phyloP scores from a whole-genome alignment of 2,329 filamentous ascomycete species.

The Ilyonectria robusta region DNA sequence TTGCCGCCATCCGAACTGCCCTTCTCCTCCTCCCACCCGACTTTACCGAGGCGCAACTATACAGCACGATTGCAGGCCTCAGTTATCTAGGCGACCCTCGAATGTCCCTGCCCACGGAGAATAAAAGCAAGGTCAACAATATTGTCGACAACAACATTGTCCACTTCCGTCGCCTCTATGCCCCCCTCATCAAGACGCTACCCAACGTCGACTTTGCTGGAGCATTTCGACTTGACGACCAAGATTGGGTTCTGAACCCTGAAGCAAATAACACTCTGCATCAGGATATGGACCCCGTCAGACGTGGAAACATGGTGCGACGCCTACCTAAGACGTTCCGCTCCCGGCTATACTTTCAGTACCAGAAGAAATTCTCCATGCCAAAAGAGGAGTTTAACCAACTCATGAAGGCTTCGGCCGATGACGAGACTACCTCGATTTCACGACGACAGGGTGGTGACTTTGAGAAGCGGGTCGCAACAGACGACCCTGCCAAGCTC shows the following conservation, averaged over 20 bases:
- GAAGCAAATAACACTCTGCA: slow-evolving; percentile 76
- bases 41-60: slow-evolving; percentile 91
- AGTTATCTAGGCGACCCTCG: slow-evolving; percentile 97
- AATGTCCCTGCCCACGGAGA: slow-evolving; percentile 91
- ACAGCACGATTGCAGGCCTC: slow-evolving; percentile 90
- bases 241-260: slow-evolving; percentile 57
- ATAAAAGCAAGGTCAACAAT: slow-evolving; percentile 92
- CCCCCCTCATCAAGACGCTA: slow-evolving; percentile 88
- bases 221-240: slow-evolving; percentile 57
- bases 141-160: slow-evolving; percentile 93
- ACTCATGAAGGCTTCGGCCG: slow-evolving; percentile 84
- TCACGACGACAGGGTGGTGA: slow-evolving; percentile 82
- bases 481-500: slow-evolving; percentile 77
- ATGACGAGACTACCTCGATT: slow-evolving; percentile 78
- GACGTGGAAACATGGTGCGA: slow-evolving; percentile 95
- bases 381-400: slow-evolving; percentile 85
- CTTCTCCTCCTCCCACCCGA: slow-evolving; percentile 85
- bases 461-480: slow-evolving; percentile 89
- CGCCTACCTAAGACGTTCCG: slow-evolving; percentile 90
- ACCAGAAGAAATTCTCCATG: slow-evolving; percentile 91
- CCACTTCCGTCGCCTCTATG: slow-evolving; percentile 93
- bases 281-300: slow-evolving; percentile 94
- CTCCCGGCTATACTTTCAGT: slow-evolving; percentile 92
- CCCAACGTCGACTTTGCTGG: slow-evolving; percentile 88
- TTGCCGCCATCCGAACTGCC: slow-evolving; percentile 91